phyloP scores from a whole-genome alignment of 768 basidiomycete species.

The Tulasnella sp. region DNA sequence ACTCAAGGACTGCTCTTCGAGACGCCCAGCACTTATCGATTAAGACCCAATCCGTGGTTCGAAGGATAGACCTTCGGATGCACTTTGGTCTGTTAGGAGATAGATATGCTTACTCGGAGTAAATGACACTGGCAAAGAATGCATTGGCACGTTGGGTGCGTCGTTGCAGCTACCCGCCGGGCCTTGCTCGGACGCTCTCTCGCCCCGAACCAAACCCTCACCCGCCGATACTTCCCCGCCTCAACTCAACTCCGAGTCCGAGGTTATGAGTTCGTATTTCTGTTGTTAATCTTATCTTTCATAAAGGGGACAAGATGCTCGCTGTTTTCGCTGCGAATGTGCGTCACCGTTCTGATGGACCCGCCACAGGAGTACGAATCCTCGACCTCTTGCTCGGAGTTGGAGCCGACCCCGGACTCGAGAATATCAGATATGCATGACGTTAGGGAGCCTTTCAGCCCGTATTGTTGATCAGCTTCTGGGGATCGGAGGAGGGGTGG shows the following conservation, averaged over 20 bases:
- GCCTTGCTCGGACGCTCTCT: background rate
- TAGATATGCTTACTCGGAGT: background rate
- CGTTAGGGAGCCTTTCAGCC: background rate
- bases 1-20: background rate
- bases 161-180: background rate
- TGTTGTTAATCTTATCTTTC: background rate
- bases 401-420: background rate
- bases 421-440: background rate
- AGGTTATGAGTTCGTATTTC: background rate
- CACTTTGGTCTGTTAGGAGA: background rate
- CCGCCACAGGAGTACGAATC: background rate
- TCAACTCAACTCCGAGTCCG: conserved; percentile 1
- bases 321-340: background rate
- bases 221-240: background rate
- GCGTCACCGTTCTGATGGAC: background rate
- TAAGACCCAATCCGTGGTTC: background rate
- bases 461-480: conserved; percentile 2
- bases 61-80: background rate
- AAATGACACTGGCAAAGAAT: background rate
- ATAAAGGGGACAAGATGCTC: background rate
- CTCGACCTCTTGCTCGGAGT: background rate
- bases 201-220: conserved; percentile 1
- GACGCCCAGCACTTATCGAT: background rate
- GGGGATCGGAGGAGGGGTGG: background rate
- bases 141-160: background rate